These are phyloP conservation scores for Lentinula edodes DNA, from an alignment of 768 basidiomycete genomes.

Conservation along the genomic window DNA sequence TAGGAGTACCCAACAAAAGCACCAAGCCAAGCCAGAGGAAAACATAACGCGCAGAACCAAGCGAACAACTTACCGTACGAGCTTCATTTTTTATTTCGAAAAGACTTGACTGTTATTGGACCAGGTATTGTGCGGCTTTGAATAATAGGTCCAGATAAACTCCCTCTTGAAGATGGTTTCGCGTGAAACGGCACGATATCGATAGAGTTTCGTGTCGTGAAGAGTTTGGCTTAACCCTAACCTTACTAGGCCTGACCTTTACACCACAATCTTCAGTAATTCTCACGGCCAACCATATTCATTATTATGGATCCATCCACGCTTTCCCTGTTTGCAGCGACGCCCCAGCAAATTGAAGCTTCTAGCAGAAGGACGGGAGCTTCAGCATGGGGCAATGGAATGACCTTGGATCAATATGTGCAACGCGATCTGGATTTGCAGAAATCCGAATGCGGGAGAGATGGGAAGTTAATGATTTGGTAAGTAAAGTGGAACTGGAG, in stretches of 20 bases:
- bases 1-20: no score
- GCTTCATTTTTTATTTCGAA: slow-evolving; percentile 55
- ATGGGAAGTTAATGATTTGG: slow-evolving; percentile 49
- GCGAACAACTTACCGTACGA: slow-evolving; percentile 56
- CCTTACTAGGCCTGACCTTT: neutral
- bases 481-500: slow-evolving; percentile 12
- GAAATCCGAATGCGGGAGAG: slow-evolving; percentile 33
- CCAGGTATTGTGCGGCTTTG: neutral
- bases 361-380: slow-evolving; percentile 30
- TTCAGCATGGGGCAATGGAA: slow-evolving; percentile 37
- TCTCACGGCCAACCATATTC: no score
- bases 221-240: neutral
- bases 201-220: no score
- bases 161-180: neutral
- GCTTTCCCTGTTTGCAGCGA: slow-evolving; percentile 44
- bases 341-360: slow-evolving; percentile 35
- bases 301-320: slow-evolving; percentile 7
- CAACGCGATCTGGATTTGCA: slow-evolving; percentile 35
- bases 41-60: neutral
- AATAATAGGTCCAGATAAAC: neutral
- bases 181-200: neutral
- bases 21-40: neutral
- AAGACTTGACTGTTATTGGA: neutral
- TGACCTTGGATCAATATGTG: slow-evolving; percentile 41
- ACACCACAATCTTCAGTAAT: no score